Percentiles rank a stretch among this genome's conserved stretches.
Evolutionary conservation across 345 rosid genomes (phyloP).

Genomic region (Eucalyptus tenuipes): DNA sequence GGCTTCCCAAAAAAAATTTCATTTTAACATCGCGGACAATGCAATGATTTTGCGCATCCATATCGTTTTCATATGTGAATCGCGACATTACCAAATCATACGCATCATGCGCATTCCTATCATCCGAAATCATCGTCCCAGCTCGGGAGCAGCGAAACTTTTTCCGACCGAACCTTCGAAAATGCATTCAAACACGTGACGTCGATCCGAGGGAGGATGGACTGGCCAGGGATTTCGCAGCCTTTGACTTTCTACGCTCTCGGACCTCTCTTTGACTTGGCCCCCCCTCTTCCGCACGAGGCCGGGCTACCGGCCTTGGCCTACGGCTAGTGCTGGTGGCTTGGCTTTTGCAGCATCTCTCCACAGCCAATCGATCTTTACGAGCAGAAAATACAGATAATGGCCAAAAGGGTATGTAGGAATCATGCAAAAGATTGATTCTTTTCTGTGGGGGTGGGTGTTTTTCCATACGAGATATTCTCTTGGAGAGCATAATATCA

Average conservation of each 20-base stretch:
- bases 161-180: neutral
- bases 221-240: neutral
- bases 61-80: neutral
- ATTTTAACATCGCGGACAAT: neutral
- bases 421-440: neutral
- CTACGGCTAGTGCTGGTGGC: neutral
- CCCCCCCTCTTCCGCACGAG: neutral
- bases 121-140: neutral
- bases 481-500: neutral
- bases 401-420: neutral
- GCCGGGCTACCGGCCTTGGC: neutral
- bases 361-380: neutral
- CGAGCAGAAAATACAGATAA: neutral
- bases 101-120: neutral
- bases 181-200: neutral
- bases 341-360: neutral
- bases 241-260: neutral
- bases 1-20: neutral
- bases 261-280: neutral
- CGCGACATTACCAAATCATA: neutral
- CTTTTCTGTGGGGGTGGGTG: neutral
- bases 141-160: neutral
- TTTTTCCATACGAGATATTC: neutral
- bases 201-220: neutral
- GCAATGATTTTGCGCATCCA: neutral